phyloP scores from a whole-genome alignment of 176 grass and related monocot species.

The Phoenix roebelenii region DNA sequence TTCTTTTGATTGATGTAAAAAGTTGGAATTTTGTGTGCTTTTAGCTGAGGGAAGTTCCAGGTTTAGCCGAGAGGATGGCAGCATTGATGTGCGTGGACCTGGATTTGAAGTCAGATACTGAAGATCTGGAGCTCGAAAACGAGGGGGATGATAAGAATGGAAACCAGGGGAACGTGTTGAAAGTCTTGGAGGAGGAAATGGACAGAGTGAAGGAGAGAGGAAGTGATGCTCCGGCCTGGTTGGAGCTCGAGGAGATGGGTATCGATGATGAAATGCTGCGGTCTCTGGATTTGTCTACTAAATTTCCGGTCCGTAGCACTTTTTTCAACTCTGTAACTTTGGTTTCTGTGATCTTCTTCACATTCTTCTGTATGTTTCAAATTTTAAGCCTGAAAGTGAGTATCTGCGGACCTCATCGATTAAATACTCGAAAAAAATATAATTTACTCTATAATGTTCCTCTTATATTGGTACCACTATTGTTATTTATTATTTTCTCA shows the following conservation, averaged over 20 bases:
- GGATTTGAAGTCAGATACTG: conserved; percentile 30
- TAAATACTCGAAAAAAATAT: too few species aligned
- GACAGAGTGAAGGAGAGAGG: conserved; percentile 43
- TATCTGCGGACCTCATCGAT: too few species aligned
- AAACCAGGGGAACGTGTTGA: conserved; percentile 37
- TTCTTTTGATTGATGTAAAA: background rate
- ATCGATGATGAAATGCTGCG: conserved; percentile 84
- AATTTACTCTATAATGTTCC: too few species aligned
- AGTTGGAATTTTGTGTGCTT: conserved; percentile 10
- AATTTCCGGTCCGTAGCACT: conserved; percentile 50
- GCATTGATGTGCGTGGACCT: conserved; percentile 89
- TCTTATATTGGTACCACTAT: too few species aligned
- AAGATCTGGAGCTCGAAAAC: conserved; percentile 33
- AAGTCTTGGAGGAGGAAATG: conserved; percentile 51
- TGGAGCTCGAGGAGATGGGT: conserved; percentile 85
- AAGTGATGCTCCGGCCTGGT: conserved; percentile 44
- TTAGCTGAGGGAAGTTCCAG: conserved; percentile 77
- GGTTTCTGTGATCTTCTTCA: too few species aligned
- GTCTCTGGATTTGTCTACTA: conserved; percentile 62
- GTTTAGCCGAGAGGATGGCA: conserved; percentile 75
- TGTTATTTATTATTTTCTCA: too few species aligned
- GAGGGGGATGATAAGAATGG: conserved; percentile 3
- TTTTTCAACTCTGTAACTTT: background rate
- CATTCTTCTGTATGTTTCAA: too few species aligned
- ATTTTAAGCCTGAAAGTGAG: too few species aligned